A percentile compares a stretch with the other conserved stretches of the same genome.
phyloP scores from a whole-genome alignment of 2,329 filamentous ascomycete species.

The Xylariaceae sp. region DNA sequence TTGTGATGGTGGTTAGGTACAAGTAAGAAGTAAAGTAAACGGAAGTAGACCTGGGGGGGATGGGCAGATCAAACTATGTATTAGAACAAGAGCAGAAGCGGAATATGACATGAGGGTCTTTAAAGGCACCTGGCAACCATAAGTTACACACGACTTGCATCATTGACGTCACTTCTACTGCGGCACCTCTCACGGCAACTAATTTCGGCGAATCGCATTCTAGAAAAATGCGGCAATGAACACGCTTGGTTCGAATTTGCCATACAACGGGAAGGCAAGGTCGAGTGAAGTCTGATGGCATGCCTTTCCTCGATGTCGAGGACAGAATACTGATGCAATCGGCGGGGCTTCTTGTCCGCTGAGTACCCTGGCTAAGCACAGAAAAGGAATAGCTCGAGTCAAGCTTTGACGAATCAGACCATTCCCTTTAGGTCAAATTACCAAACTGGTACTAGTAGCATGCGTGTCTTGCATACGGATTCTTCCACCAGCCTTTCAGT shows the following conservation, averaged over 20 bases:
- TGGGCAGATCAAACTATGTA: no score
- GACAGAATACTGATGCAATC: conserved; percentile 20
- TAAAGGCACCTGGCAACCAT: no score
- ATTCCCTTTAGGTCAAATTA: background rate
- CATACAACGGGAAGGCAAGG: background rate
- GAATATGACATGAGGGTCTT: no score
- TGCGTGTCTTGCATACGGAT: no score
- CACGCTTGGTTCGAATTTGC: background rate
- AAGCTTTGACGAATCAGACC: conserved; percentile 9
- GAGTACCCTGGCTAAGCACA: no score
- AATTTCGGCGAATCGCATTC: background rate
- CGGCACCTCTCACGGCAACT: background rate
- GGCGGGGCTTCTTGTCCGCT: conserved; percentile 9
- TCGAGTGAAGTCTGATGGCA: background rate
- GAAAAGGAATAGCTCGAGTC: no score
- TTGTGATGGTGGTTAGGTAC: background rate
- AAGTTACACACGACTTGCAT: background rate
- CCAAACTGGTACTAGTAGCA: no score
- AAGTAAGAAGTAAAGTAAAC: background rate
- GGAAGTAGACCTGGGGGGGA: background rate
- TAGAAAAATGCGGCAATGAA: background rate
- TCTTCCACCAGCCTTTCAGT: no score
- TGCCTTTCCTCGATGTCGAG: conserved; percentile 10
- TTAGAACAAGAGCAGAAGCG: no score
- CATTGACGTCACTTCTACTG: conserved; percentile 5